These are phyloP conservation scores for Aspergillus caelatus DNA, from an alignment of 2,329 filamentous ascomycete genomes.

Conservation along the genomic window DNA sequence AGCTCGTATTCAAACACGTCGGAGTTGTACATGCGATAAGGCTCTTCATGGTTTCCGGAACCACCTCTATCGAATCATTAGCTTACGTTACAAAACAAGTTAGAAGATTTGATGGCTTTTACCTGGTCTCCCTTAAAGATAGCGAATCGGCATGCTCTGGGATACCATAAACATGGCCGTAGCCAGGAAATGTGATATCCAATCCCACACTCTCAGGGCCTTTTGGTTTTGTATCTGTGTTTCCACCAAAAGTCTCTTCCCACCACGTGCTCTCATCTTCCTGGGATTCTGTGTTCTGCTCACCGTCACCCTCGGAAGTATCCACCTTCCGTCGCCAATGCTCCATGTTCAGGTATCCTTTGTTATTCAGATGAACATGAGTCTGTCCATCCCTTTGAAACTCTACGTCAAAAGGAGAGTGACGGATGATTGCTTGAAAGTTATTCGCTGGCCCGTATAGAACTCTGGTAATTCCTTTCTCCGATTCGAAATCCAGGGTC, in stretches of 20 bases:
- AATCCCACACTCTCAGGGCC: conserved; percentile 90
- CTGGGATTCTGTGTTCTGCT: conserved; percentile 42
- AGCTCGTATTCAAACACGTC: conserved; percentile 98
- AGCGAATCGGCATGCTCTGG: conserved; percentile 89
- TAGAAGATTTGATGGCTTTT: conserved; percentile 16
- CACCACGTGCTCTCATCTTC: conserved; percentile 85
- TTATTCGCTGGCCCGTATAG: conserved; percentile 75
- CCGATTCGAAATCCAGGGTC: conserved; percentile 66
- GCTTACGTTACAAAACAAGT: conserved; percentile 5
- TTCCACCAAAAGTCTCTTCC: conserved; percentile 95
- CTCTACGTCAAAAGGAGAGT: conserved; percentile 80
- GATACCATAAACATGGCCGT: conserved; percentile 90
- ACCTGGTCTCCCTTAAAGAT: conserved; percentile 84
- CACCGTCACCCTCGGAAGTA: conserved; percentile 55
- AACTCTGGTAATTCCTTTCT: conserved; percentile 69
- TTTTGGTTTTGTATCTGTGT: conserved; percentile 91
- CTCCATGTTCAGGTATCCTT: conserved; percentile 89
- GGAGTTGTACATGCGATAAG: conserved; percentile 92
- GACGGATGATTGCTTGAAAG: conserved; percentile 81
- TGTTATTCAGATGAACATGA: conserved; percentile 86
- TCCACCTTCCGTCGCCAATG: conserved; percentile 93
- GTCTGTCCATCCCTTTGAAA: conserved; percentile 82
- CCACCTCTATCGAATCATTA: conserved; percentile 61
- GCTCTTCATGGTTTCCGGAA: conserved; percentile 80
- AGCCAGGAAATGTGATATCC: conserved; percentile 90